Evolutionary conservation across 495 filamentous ascomycete genomes (phyloP), one percentile per base, ranked within the genome.

Genomic region (Lasiosphaeria miniovina): DNA sequence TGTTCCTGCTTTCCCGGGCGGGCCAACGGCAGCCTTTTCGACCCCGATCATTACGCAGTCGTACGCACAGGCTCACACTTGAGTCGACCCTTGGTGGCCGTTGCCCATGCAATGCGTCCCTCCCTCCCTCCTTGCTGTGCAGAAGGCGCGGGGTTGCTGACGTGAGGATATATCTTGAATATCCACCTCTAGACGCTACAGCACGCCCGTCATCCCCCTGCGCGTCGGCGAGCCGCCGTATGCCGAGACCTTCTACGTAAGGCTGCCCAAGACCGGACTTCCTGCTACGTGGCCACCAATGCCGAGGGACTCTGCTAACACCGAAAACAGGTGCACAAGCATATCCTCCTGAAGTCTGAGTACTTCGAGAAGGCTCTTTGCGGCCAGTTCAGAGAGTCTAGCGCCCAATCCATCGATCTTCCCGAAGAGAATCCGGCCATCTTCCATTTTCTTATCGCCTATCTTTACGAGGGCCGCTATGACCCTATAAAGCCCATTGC

Each of bases 371-470:
- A 69, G 49, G 76, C 76, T 9, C 68, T 80, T 6, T 71, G 74
- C 60, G 76, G 75, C 36, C 62, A 69, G 5, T 79, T 77, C 55
- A 65, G 36, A 40, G 78, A 82, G 58, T 67, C 74, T 1, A 67
- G 64, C 2, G 60, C 74, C 31, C 74, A 78, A 55, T 69, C 71
- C 1, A 74, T 81, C 41, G 68, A 79, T 41, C 60, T 82, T 0
- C 75, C 74, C 3, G 79, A 81, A 48, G 79, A 82, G 58, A 69
- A 79, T 54, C 76, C 79, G 1, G 71, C 68, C 38, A 79, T 77
- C 49, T 79, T 81, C 52, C 76, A 78, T 36, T 77, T 79, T 49
- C 62, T 82, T n/a, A 55, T 82, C 9, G 75, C 77, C 35, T 81
- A 72, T 52, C 64, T 82, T 31, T 80, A 82, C 62, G 78, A 80